Evolutionary conservation across 2,329 filamentous ascomycete species (phyloP), one percentile per base, ranked within the genome.

Genomic region (Botryotinia calthae): DNA sequence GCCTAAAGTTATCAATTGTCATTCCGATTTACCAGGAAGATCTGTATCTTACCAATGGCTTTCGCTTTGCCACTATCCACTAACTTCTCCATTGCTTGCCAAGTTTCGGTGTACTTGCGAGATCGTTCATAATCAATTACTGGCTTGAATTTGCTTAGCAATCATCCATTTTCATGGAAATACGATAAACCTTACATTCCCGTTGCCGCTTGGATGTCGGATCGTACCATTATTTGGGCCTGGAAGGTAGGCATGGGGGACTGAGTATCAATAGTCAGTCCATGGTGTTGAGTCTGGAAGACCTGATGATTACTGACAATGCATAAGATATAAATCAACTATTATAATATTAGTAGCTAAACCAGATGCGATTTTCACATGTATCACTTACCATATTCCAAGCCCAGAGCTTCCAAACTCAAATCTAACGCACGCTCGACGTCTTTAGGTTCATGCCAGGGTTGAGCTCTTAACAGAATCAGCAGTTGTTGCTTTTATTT

Each of bases 311-410:
- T 16, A 70, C 40, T 12, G n/a, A 71, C 61, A 67, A 71, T 73
- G 61, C 61, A 67, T 67, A 40, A 71, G 66, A 54, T 62, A 73
- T 10, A 71, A 58, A 59, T 71, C 51, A 48, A 62, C 72, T 67
- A 31, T 18, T 70, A 14, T 34, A 4, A 16, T 18, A 14, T 37
- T 44, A 56, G 51, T 7, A 65, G 7, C 22, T 7, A 10, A 9
- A 44, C 31, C 28, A 14, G 16, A 8, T 28, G 1, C 16, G 5
- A 16, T 20, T 9, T n/a, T 6, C 2, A 18, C 34, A 25, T 22
- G 14, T 14, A n/a, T 16, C 20, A 44, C 14, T 25, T 42, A 34
- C 31, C 59, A 71, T 64, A 71, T 40, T 64, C 44, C 44, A 67
- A 31, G n/a, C 56, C 37, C 7, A 73, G 34, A 62, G 48, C 18